These are phyloP conservation scores for Capronia epimyces DNA, from an alignment of 2,329 filamentous ascomycete genomes.

Conservation along the genomic window DNA sequence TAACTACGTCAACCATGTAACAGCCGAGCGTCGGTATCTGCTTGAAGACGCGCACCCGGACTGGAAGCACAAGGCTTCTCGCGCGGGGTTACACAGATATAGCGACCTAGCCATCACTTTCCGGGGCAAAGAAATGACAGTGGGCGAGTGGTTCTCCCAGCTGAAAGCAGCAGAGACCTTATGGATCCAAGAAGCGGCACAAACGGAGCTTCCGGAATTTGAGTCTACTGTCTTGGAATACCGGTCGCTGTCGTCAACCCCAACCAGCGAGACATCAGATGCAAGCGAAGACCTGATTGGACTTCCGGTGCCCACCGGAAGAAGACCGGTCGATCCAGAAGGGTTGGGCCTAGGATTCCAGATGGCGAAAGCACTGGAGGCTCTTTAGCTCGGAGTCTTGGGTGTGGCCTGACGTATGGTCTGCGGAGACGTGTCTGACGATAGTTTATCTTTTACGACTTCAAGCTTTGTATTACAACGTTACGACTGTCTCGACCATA, in stretches of 20 bases:
- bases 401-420: conserved; percentile 10
- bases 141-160: conserved; percentile 19
- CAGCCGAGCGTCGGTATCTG: conserved; percentile 22
- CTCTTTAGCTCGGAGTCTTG: conserved; percentile 1
- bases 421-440: conserved; percentile 7
- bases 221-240: conserved; percentile 20
- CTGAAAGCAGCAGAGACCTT: conserved; percentile 15
- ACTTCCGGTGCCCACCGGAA: conserved; percentile 9
- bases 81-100: conserved; percentile 14
- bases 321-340: conserved; percentile 7
- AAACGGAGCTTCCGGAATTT: conserved; percentile 22
- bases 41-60: conserved; percentile 24
- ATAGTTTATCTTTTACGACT: not conserved
- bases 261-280: conserved; percentile 16
- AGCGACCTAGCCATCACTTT: conserved; percentile 14
- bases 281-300: not conserved
- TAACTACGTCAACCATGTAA: conserved; percentile 25
- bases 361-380: conserved; percentile 8
- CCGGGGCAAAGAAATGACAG: conserved; percentile 21
- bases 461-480: not conserved
- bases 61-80: conserved; percentile 25
- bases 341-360: conserved; percentile 6
- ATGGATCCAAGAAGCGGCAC: conserved; percentile 18
- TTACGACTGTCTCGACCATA: not conserved
- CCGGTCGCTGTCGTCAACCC: conserved; percentile 14